phyloP scores from a whole-genome alignment of 352 stramenopile genomes.

The Phytophthora colocasiae region DNA sequence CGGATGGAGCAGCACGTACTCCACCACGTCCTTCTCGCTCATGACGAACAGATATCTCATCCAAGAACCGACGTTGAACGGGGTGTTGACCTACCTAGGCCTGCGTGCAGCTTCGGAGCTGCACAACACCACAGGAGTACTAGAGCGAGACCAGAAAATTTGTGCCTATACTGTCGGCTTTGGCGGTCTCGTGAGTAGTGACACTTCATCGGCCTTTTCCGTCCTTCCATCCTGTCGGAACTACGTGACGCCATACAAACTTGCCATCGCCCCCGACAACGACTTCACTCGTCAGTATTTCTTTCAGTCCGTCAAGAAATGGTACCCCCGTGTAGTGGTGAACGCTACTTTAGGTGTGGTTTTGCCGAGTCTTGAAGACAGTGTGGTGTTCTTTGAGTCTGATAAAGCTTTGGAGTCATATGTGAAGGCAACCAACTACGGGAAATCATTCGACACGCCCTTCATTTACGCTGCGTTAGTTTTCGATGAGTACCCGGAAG shows the following conservation, averaged over 20 bases:
- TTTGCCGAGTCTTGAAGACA: conserved; percentile 65
- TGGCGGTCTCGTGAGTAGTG: conserved; percentile 46
- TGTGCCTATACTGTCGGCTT: conserved; percentile 39
- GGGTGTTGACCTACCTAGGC: conserved; percentile 57
- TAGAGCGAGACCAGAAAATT: conserved; percentile 1
- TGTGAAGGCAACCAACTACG: conserved; percentile 51
- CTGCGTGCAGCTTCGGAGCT: conserved; percentile 42
- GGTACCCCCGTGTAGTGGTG: conserved; percentile 55
- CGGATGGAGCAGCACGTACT: conserved; percentile 58
- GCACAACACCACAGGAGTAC: conserved; percentile 28
- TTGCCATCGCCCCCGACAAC: conserved; percentile 65
- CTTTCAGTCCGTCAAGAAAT: conserved; percentile 52
- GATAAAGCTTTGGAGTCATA: conserved; percentile 54
- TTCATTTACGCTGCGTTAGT: conserved; percentile 70
- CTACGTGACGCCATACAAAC: conserved; percentile 51
- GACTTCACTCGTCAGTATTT: conserved; percentile 74
- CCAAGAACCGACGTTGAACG: conserved; percentile 60
- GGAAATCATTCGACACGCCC: conserved; percentile 44
- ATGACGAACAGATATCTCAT: conserved; percentile 47
- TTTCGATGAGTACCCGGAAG: conserved; percentile 60
- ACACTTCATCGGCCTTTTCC: conserved; percentile 41
- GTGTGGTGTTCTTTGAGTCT: conserved; percentile 65
- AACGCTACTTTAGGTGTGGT: conserved; percentile 21
- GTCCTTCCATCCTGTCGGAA: conserved; percentile 44
- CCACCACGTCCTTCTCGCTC: conserved; percentile 39